Conservation (phyloP, 345 rosid species). For the Gossypium turneri region DNA sequence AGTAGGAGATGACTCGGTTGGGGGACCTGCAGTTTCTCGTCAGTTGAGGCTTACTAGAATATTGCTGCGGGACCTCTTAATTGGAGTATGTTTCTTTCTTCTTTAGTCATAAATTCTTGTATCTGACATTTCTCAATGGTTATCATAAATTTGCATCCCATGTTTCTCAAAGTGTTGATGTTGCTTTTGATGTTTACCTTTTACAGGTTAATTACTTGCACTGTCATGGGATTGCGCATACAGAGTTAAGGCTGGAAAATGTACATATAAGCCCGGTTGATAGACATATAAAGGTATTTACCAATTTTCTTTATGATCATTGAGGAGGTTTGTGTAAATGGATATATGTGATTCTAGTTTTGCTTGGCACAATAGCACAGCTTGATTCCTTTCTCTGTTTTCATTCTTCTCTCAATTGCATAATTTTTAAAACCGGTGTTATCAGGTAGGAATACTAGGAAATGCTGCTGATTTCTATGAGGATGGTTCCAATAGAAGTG, state of each 20-base stretch:
- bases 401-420: not conserved
- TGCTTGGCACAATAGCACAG: not conserved
- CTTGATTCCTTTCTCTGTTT: not conserved
- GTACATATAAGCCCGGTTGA: conserved; percentile 94
- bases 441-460: conserved; percentile 85
- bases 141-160: not conserved
- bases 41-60: conserved; percentile 71
- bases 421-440: conserved; percentile 10
- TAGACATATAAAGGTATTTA: conserved; percentile 81
- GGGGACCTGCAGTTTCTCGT: conserved; percentile 94
- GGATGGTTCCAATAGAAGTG: conserved; percentile 46
- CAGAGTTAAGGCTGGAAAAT: conserved; percentile 92
- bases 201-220: conserved; percentile 93
- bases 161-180: not conserved
- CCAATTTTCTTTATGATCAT: not conserved
- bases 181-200: conserved; percentile 4
- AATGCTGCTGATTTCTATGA: conserved; percentile 87
- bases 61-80: conserved; percentile 87
- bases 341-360: not conserved
- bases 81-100: conserved; percentile 61
- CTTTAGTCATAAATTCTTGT: not conserved
- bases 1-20: conserved; percentile 91
- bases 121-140: not conserved
- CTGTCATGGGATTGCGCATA: conserved; percentile 96
- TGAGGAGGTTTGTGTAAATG: not conserved